These are phyloP conservation scores for Castanea mollissima DNA, from an alignment of 306 rosid genomes.

Conservation along the genomic window DNA sequence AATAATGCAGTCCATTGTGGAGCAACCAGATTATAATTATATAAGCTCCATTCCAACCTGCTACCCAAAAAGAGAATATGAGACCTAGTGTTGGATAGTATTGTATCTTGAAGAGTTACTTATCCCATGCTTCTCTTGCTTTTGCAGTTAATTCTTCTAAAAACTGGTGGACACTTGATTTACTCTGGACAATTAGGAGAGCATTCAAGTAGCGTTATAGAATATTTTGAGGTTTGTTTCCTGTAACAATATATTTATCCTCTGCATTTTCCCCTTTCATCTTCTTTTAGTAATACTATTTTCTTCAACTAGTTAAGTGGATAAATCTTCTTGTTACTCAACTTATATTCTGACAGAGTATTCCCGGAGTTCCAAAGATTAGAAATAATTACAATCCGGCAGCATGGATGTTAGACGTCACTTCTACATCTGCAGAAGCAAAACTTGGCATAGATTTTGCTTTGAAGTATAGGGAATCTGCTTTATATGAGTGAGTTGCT, in stretches of 20 bases:
- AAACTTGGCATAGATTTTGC: slow-evolving; percentile 64
- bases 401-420: slow-evolving; percentile 73
- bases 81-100: not conserved
- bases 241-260: not conserved
- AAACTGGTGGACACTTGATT: slow-evolving; percentile 54
- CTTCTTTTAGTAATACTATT: not conserved
- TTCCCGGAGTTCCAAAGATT: slow-evolving; percentile 59
- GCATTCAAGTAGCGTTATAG: slow-evolving; percentile 45
- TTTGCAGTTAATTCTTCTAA: slow-evolving; percentile 51
- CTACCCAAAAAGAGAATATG: not conserved
- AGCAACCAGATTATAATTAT: not conserved
- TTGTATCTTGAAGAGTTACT: not conserved
- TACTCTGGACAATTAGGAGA: slow-evolving; percentile 51
- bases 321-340: slow-evolving; percentile 4
- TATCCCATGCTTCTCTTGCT: not conserved
- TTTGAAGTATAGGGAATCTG: slow-evolving; percentile 45
- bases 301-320: not conserved
- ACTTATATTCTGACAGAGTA: slow-evolving; percentile 35
- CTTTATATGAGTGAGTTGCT: slow-evolving; percentile 46
- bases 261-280: not conserved
- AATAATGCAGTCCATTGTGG: not conserved
- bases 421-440: slow-evolving; percentile 50
- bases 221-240: slow-evolving; percentile 56
- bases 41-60: not conserved
- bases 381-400: slow-evolving; percentile 67